Evolutionary conservation across 2,329 filamentous ascomycete genomes (phyloP).

Genomic region (Ceratocystis ficicola): DNA sequence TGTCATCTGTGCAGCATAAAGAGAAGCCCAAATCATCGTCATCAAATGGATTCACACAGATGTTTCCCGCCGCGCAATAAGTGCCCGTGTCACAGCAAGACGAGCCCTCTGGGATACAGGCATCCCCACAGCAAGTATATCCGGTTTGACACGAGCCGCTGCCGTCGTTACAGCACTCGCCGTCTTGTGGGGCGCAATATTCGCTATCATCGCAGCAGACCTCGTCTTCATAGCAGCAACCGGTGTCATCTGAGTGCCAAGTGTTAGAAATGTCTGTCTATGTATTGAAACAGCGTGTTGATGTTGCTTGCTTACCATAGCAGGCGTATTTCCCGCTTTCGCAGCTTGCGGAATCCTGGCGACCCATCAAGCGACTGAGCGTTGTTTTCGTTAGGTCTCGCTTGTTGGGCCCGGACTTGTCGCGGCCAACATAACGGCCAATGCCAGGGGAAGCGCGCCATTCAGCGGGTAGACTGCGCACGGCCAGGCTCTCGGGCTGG

Average conservation of each 20-base stretch:
- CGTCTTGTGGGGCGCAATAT: neutral
- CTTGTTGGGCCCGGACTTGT: neutral
- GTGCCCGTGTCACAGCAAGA: neutral
- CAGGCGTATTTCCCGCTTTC: neutral
- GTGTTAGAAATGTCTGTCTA: neutral
- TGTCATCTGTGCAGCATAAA: conserved; percentile 9
- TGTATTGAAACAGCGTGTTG: no score
- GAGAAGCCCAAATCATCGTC: neutral
- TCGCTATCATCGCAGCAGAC: neutral
- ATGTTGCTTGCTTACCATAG: neutral
- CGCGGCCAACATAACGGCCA: neutral
- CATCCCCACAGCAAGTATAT: conserved; percentile 1
- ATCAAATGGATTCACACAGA: neutral
- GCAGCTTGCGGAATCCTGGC: neutral
- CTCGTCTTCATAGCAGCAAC: neutral
- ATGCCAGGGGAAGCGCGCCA: neutral
- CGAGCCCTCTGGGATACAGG: neutral
- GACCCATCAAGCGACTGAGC: neutral
- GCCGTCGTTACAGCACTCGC: conserved; percentile 3
- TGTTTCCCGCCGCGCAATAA: conserved; percentile 1
- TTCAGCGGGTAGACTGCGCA: neutral
- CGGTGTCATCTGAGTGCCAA: neutral
- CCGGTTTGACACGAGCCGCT: neutral
- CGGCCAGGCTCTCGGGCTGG: neutral
- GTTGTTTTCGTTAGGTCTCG: neutral